Base-by-base conservation (phyloP, 1,284 basidiomycete genomes). In the Tilletia setariae region DNA sequence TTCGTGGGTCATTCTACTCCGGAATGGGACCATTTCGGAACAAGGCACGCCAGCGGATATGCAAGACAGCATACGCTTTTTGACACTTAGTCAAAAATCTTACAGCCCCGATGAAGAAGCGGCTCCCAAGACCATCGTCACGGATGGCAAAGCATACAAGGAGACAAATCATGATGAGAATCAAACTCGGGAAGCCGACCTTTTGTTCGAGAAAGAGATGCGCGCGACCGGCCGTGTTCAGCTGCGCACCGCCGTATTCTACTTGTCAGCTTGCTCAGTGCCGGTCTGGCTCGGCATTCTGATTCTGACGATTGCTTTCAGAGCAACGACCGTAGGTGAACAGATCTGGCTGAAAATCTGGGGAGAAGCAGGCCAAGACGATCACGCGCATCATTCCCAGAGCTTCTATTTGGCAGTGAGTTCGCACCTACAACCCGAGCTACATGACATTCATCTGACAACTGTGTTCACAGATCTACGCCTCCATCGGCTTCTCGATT, bases 291-390 rank as follows among this genome's bases (percentile, higher is more conserved):
- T 70, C 7, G 51, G 49, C 19, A 59, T 76, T 11, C 69, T 75
- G 66, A 51, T 65, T 15, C 62, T 76, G 0, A 67, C 74, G 19
- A 62, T 77, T 8, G 2, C 72, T 19, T 42, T 73, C 1, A 72
- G 76, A 19, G 32, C 70, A 8, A 68, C 70, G 8, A 70, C 70
- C 11, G 70, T 72, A 0, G 71, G 73, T 19, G 76, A 76, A 16
- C 76, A 76, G 35, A 73, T 72, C 42, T 78, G 76, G 76, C 75
- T 78, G 42, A 77, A 77, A 59, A 66, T 76, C 0, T 78, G 76
- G 76, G 76, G 76, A 42, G 76, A 78, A 46, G 76, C 76, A n/a
- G 56, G 56, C 0, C 56, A 61, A 21, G 28, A 30, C 1, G 35
- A n/a, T 11, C 56, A 61, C 19, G 25, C 35, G 28, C 13, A 16